Conservation (phyloP, 768 basidiomycete species). For the Ephemerocybe angulata region DNA sequence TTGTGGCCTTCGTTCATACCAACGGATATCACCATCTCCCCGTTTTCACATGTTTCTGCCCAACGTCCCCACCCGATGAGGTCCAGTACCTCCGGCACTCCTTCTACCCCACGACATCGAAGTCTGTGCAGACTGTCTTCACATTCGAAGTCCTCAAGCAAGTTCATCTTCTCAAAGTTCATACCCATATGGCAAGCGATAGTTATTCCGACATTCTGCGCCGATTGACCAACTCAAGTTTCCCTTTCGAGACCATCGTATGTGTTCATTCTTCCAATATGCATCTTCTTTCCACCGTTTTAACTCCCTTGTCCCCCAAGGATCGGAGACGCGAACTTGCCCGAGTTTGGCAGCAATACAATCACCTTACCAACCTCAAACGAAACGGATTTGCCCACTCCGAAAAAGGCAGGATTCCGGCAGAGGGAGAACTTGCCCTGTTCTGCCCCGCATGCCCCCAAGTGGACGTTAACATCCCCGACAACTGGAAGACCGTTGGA, state of each 20-base stretch:
- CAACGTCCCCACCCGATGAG: background rate
- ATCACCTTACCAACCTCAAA: constrained; percentile 11
- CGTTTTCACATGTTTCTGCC: constrained; percentile 11
- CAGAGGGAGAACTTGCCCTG: background rate
- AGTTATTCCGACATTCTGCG: background rate
- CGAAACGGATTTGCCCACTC: constrained; percentile 15
- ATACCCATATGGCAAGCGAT: background rate
- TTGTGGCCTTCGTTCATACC: constrained; percentile 8
- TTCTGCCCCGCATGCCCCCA: constrained; percentile 27
- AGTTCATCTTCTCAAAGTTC: background rate
- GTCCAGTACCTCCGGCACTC: constrained; percentile 9
- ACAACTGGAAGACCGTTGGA: constrained; percentile 15
- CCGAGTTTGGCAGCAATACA: too few relatives aligned
- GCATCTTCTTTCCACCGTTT: constrained; percentile 7
- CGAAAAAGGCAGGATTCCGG: background rate
- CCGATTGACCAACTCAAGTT: background rate
- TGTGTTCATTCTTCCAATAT: background rate
- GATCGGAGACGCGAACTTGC: too few relatives aligned
- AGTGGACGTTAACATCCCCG: constrained; percentile 21
- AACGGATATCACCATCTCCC: constrained; percentile 16
- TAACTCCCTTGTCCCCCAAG: too few relatives aligned
- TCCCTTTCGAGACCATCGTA: background rate
- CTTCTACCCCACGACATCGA: background rate
- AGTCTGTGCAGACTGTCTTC: background rate
- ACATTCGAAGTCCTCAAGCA: background rate